Evolutionary conservation across 768 basidiomycete species (phyloP).

Genomic region (Boletus bicolor): DNA sequence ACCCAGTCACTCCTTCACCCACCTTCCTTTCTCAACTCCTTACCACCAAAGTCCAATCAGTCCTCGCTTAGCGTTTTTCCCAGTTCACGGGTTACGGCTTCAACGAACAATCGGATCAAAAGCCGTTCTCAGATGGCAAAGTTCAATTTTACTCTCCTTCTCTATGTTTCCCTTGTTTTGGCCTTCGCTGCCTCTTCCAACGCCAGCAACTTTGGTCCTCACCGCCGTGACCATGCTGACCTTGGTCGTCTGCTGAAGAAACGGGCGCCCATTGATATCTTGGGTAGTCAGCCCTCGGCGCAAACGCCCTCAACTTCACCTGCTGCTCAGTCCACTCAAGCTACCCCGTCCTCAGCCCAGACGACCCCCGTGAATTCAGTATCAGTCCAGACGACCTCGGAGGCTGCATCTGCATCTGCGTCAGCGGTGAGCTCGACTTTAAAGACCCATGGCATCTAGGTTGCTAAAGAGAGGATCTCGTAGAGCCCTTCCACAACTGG

Average conservation of each 20-base stretch:
- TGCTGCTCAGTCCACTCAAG: slow-evolving; percentile 25
- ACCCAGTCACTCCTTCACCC: slow-evolving; percentile 18
- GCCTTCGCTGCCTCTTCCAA: slow-evolving; percentile 44
- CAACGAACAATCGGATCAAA: slow-evolving; percentile 5
- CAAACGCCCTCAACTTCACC: slow-evolving; percentile 11
- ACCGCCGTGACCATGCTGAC: slow-evolving; percentile 53
- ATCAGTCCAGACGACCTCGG: slow-evolving; percentile 11
- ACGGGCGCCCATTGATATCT: slow-evolving; percentile 38
- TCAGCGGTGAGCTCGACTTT: slow-evolving; percentile 20
- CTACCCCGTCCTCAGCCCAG: slow-evolving; percentile 10
- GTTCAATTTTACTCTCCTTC: slow-evolving; percentile 61
- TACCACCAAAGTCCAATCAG: too few species aligned
- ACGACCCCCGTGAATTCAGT: slow-evolving; percentile 15
- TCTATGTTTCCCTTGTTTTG: slow-evolving; percentile 54
- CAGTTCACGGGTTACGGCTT: neutral
- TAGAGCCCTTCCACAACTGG: slow-evolving; percentile 16
- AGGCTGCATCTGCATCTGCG: slow-evolving; percentile 5
- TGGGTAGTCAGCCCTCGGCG: neutral
- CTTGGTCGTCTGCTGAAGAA: slow-evolving; percentile 70
- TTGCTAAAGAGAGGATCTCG: slow-evolving; percentile 1
- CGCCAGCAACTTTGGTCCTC: slow-evolving; percentile 41
- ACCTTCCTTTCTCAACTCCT: slow-evolving; percentile 10
- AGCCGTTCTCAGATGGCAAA: slow-evolving; percentile 44
- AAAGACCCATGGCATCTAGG: neutral
- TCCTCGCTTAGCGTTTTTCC: neutral